A percentile compares a stretch with the other conserved stretches of the same genome.
Evolutionary conservation across 2,329 filamentous ascomycete species (phyloP).

Genomic region (Fusarium phyllophilum): DNA sequence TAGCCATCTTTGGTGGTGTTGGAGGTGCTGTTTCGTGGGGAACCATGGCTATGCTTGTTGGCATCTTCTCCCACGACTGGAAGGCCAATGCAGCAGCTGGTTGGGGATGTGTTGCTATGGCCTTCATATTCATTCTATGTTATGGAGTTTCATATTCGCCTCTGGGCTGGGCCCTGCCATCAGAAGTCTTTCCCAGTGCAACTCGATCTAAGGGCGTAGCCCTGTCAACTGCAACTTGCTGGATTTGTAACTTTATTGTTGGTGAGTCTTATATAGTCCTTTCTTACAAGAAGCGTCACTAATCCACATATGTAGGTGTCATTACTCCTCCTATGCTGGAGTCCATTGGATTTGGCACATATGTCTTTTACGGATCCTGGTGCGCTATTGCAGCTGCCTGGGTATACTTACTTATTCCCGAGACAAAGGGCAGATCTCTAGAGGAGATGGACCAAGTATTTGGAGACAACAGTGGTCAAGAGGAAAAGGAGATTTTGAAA

Average conservation of each 20-base stretch:
- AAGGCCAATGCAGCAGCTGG: neutral
- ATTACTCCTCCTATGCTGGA: neutral
- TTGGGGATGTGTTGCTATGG: neutral
- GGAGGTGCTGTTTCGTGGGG: conserved; percentile 52
- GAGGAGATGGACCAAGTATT: conserved; percentile 78
- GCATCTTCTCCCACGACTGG: conserved; percentile 25
- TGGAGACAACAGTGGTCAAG: conserved; percentile 38
- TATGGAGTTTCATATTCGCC: neutral
- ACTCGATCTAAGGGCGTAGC: neutral
- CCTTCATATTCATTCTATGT: neutral
- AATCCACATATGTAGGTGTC: neutral
- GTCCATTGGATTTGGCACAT: neutral
- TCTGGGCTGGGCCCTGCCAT: neutral
- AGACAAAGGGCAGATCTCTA: conserved; percentile 64
- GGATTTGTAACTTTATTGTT: neutral
- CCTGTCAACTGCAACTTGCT: neutral
- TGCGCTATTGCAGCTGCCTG: conserved; percentile 57
- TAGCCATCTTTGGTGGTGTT: conserved; percentile 54
- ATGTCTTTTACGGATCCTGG: neutral
- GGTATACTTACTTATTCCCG: conserved; percentile 68
- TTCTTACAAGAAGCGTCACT: neutral
- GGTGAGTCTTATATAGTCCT: neutral
- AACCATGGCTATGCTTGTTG: conserved; percentile 65
- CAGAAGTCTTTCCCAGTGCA: neutral
- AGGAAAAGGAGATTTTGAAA: conserved; percentile 4